A percentile compares a stretch with the other conserved stretches of the same genome.
Conservation (phyloP, 23 red algal genomes). For the Pyropia haitanensis region DNA sequence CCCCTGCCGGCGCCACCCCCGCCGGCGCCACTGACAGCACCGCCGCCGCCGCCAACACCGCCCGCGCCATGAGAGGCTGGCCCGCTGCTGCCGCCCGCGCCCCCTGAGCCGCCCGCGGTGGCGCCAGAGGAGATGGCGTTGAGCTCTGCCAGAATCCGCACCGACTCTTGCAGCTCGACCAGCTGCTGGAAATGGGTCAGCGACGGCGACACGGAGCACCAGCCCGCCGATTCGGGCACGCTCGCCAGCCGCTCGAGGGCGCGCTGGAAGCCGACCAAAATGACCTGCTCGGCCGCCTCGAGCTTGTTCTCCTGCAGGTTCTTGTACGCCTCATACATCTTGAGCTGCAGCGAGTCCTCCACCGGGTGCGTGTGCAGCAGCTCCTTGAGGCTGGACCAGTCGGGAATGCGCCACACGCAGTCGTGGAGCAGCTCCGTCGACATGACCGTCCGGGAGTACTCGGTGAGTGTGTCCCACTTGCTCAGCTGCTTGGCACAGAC, state of each 20-base stretch:
- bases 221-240: conserved; percentile 45
- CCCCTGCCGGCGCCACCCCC: too few relatives aligned
- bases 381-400: conserved; percentile 89
- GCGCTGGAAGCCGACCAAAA: conserved; percentile 31
- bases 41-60: too few relatives aligned
- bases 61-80: background rate
- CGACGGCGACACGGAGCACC: conserved; percentile 19
- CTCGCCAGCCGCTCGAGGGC: conserved; percentile 39
- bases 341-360: conserved; percentile 67
- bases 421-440: conserved; percentile 87
- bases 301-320: conserved; percentile 95
- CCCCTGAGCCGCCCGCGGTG: conserved; percentile 2
- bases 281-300: conserved; percentile 33
- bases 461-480: conserved; percentile 94
- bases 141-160: conserved; percentile 66
- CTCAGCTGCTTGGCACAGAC: conserved; percentile 79
- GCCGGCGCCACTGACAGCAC: too few relatives aligned
- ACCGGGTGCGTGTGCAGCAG: conserved; percentile 67
- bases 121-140: conserved; percentile 58
- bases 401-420: conserved; percentile 85
- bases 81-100: background rate
- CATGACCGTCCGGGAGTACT: conserved; percentile 67
- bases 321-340: conserved; percentile 74
- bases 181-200: conserved; percentile 79
- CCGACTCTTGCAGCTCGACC: conserved; percentile 86